Evolutionary conservation across 176 grass and related monocot species (phyloP), one percentile per base, ranked within the genome.

Genomic region (Juncus inflexus): DNA sequence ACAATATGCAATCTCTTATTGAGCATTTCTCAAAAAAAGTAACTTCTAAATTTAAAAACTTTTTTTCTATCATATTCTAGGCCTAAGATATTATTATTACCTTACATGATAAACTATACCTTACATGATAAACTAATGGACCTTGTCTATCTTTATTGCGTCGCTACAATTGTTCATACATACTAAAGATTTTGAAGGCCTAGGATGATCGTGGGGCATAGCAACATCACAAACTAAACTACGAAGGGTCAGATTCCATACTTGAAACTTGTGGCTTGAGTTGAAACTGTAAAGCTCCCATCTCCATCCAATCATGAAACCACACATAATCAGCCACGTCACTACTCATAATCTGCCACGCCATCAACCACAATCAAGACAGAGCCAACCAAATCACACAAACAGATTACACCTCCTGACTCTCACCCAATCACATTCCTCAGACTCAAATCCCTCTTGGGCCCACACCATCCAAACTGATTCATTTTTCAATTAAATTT

Each of bases 391-490:
- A 55, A 16, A 75, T 75, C 61, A 74, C 63, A 13, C 51, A 62
- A 78, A 89, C 57, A 86, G 88, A 99, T 99, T 77, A 47, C 72
- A 50, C 50, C 28, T 39, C 56, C 66, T 52, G 60, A 35, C 4
- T 6, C 65, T 1, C 67, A 52, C 19, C 94, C 88, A 92, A 92
- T 92, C 72, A 78, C 15, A 78, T 75, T 60, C 56, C 28, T 76
- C 15, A n/a, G 59, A 74, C 59, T 52, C 74, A 86, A 73, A 83
- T 96, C 75, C 77, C 62, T 42, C 42, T 14, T 72, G 72, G 79
- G 62, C 84, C 85, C 80, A 89, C 92, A 74, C 37, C 80, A 92
- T 97, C 85, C 72, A 69, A 63, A 60, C 12, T 52, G 35, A 73
- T 68, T 64, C 64, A 58, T 64, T 53, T 64, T 53, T 65, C 88